Evolutionary conservation across 352 stramenopile species (phyloP), one percentile per base, ranked within the genome.

Genomic region (Hyaloperonospora brassicae): DNA sequence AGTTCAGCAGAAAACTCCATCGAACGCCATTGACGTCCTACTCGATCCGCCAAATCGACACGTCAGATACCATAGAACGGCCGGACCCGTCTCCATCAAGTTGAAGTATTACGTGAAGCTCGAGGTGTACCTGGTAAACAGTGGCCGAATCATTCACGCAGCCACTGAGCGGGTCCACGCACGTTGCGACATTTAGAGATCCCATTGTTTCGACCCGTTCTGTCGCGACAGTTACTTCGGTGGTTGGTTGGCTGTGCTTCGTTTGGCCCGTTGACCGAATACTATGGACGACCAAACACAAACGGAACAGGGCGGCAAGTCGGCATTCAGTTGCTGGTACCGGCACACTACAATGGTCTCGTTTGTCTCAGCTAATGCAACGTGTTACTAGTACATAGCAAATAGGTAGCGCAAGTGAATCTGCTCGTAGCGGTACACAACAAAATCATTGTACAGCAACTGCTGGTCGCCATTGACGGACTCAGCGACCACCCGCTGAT

Each of bases 371-470:
- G 17, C 27, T 34, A 21, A 61, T 1, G 42, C 40, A 22, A 62
- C 34, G 17, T 66, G 53, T 14, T 61, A 24, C 24, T 72, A 63
- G 27, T 70, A 50, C 43, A 71, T 14, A 35, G 39, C 54, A 24
- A 76, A 51, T 13, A 76, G 45, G 25, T 76, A 76, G 31, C 64
- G 64, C 40, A 76, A 52, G 46, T 73, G 60, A 22, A 80, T 65
- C 59, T 80, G 71, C 25, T 76, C 71, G 31, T 42, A 62, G 30
- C 59, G 65, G 25, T 77, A 77, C 35, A 77, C 71, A 30, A 80
- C 62, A 41, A 73, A 80, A 45, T 80, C 71, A 50, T 70, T 76
- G 56, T 73, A 77, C 23, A 80, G 41, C 52, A 81, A 63, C 25
- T 57, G 22, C 24, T 66, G 55, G 30, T 36, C 49, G 11, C 51